These are phyloP conservation scores for Entoloma clypeatum DNA, from an alignment of 1,284 basidiomycete genomes.

Conservation along the genomic window DNA sequence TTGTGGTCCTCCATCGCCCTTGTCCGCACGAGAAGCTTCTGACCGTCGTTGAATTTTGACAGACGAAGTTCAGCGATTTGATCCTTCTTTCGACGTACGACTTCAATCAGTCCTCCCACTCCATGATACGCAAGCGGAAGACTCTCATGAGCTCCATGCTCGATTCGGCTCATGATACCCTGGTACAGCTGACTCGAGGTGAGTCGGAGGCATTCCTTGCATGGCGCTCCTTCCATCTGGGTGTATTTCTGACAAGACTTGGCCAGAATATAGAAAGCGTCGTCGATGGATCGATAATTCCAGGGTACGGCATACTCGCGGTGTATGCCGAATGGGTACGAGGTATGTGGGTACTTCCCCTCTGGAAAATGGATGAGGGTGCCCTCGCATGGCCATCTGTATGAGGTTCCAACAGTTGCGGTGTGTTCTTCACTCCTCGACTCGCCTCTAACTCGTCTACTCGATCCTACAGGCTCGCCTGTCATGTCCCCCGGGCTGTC, in stretches of 20 bases:
- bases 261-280: constrained; percentile 1
- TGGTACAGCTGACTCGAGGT: neutral
- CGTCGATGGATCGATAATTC: constrained; percentile 3
- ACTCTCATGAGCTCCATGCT: constrained; percentile 7
- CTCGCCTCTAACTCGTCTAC: too few species aligned
- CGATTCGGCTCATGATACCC: constrained; percentile 9
- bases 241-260: constrained; percentile 3
- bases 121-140: constrained; percentile 10
- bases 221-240: neutral
- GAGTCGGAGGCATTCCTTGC: constrained; percentile 4
- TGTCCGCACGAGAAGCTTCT: constrained; percentile 9
- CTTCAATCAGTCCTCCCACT: constrained; percentile 9
- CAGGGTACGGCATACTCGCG: constrained; percentile 5
- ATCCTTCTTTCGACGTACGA: constrained; percentile 14
- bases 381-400: too few species aligned
- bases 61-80: constrained; percentile 12
- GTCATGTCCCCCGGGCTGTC: too few species aligned
- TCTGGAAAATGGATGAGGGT: too few species aligned
- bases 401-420: too few species aligned
- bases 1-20: constrained; percentile 15
- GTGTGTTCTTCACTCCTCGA: too few species aligned
- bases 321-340: constrained; percentile 19
- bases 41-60: constrained; percentile 9
- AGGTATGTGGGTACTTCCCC: too few species aligned
- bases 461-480: too few species aligned